Evolutionary conservation across 345 rosid genomes (phyloP), one percentile per base, ranked within the genome.

Genomic region (Nephelium lappaceum): DNA sequence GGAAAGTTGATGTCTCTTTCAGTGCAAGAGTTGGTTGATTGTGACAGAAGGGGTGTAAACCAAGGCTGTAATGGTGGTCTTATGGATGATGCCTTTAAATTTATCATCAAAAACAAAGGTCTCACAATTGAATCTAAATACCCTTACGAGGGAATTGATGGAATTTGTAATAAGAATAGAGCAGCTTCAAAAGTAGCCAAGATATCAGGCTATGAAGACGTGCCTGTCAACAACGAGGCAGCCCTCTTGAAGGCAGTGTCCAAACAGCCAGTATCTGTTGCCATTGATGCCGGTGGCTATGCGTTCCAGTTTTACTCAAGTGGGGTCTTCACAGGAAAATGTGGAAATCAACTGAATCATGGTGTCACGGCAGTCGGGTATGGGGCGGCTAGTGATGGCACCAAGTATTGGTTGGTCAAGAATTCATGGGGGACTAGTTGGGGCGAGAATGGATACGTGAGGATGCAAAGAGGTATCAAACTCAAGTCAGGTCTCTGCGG

Each of bases 371-470:
- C 63, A 23, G 82, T 82, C 43, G 87, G 87, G 61, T 85, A 78
- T 65, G 87, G 85, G 9, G 74, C 23, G 7, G 24, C 21, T 15
- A 64, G 31, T 2, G 80, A 61, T 31, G 36, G 64, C 2, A 72
- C 45, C 24, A 80, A 85, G 67, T 85, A 80, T 39, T 85, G 85
- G 85, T 8, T 82, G 8, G 83, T 85, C 49, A 85, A 82, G 60
- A 85, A 85, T 45, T 85, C 87, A 2, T 85, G 87, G 87, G 87
- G 85, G 0, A 8, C 19, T 12, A 70, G 24, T 2, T 82, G 85
- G 84, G 87, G 87, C 5, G 85, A 85, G 43, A 27, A 69, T 4
- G 87, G 87, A n/a, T 82, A 82, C n/a, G 65, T 82, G 27, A 80
- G 78, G 49, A 66, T 85, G 65, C 64, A 39, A 31, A 81, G 87